Evolutionary conservation across 805 yeast genomes (phyloP).

Genomic region (Pichia phayaonensis): DNA sequence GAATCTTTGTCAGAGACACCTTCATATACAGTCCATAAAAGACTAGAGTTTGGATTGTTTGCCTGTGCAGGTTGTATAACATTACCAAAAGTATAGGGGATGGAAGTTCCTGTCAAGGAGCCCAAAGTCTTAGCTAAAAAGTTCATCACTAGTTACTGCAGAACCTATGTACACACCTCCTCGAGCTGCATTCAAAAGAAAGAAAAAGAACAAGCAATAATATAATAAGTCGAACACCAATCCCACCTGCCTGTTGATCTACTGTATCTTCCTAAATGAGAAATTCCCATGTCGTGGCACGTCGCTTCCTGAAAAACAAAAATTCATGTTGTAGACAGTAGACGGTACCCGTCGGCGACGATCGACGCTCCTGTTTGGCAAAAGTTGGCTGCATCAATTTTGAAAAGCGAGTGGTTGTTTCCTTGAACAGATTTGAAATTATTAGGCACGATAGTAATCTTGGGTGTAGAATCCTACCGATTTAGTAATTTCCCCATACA

Average conservation of each 20-base stretch:
- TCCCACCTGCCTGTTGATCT: too few species aligned
- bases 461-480: not conserved
- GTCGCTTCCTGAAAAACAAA: not conserved
- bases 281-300: too few species aligned
- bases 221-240: too few species aligned
- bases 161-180: too few species aligned
- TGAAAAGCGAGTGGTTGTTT: not conserved
- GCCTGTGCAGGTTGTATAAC: constrained; percentile 23
- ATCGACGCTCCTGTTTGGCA: not conserved
- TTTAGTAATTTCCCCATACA: not conserved
- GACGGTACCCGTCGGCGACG: not conserved
- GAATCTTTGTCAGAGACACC: constrained; percentile 51
- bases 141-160: constrained; percentile 38
- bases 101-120: constrained; percentile 47
- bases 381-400: not conserved
- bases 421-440: not conserved
- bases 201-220: too few species aligned
- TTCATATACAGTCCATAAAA: constrained; percentile 57
- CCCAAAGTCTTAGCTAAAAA: constrained; percentile 60
- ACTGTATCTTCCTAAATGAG: too few species aligned
- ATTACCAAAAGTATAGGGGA: constrained; percentile 52
- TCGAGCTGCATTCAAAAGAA: not conserved
- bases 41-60: constrained; percentile 20
- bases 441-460: not conserved
- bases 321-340: not conserved